phyloP scores from a whole-genome alignment of 495 filamentous ascomycete genomes.

The Aspergillus bridgeri region DNA sequence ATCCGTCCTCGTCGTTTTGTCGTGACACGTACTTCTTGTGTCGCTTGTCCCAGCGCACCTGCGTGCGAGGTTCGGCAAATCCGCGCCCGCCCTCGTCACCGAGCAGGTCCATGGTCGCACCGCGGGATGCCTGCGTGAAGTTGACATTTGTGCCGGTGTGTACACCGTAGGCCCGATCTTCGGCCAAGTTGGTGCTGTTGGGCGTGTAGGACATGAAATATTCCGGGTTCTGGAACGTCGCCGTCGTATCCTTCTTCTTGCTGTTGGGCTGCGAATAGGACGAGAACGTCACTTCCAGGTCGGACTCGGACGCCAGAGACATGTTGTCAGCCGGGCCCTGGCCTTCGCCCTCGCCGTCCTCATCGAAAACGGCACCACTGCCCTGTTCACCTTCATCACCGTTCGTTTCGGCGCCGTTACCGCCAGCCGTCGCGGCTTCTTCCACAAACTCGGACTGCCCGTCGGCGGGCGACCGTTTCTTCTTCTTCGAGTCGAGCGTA shows the following conservation, averaged over 20 bases:
- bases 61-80: conserved; percentile 68
- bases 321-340: conserved; percentile 53
- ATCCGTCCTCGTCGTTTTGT: conserved; percentile 92
- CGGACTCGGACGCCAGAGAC: conserved; percentile 65
- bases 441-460: conserved; percentile 26
- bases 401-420: conserved; percentile 26
- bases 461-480: conserved; percentile 31
- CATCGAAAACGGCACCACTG: conserved; percentile 25
- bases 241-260: conserved; percentile 30
- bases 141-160: conserved; percentile 71
- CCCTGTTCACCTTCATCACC: conserved; percentile 31
- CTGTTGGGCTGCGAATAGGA: conserved; percentile 44
- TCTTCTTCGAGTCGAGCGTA: conserved; percentile 41
- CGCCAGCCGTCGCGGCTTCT: conserved; percentile 21
- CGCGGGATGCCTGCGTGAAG: conserved; percentile 80
- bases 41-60: conserved; percentile 95
- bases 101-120: conserved; percentile 81
- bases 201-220: conserved; percentile 96
- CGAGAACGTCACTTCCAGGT: conserved; percentile 81
- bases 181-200: conserved; percentile 66
- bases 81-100: conserved; percentile 76
- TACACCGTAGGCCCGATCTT: conserved; percentile 89
- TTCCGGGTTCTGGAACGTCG: conserved; percentile 75
- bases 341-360: conserved; percentile 34
- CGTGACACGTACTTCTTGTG: conserved; percentile 88